Base-by-base conservation (phyloP, 2,329 filamentous ascomycete genomes). In the Penicillium sclerotigenum region DNA sequence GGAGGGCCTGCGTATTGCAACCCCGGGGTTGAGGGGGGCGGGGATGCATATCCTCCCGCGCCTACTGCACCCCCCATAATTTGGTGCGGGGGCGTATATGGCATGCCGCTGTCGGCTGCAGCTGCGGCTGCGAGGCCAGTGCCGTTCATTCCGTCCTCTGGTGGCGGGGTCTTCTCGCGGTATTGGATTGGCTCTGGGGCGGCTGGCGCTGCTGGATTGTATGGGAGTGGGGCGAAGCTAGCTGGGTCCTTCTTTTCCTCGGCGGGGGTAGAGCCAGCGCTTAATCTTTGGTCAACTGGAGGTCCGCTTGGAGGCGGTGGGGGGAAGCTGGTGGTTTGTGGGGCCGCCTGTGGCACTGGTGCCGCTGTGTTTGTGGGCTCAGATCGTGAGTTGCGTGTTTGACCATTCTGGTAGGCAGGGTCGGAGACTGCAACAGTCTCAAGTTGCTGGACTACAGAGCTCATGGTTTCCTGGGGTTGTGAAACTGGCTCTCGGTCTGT, bases 81-180 rank as follows among this genome's bases (percentile, higher is more conserved):
- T 28, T 69, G 71, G 8, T 69, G 61, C 2, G 70, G 65, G 5
- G 68, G 63, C 33, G 67, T 61, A 47, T 73, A 75, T 37, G 68
- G 62, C 9, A 71, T 56, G 3, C 67, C 65, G 36, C 73, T 64
- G 54, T 79, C 76, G 37, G 71, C 72, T 54, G 69, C 71, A 6
- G 71, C 72, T 9, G 75, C 77, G 5, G 75, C 73, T 38, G 73
- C 67, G 5, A 80, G 72, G 3, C 77, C 78, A 1, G 77, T 79
- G 14, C 78, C 78, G 33, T 69, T 72, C 16, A 72, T 77, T 36
- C 77, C 82, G 68, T 87, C 84, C 26, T 75, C 73, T 13, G 85
- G 85, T 7, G 85, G 85, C 2, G 85, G 85, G 4, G 85, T 87
- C 73, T 86, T 86, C 69, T 87, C 84, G n/a, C 85, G 80, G 63